Evolutionary conservation across 495 filamentous ascomycete species (phyloP), one percentile per base, ranked within the genome.

Genomic region (Talaromyces nanjingensis): DNA sequence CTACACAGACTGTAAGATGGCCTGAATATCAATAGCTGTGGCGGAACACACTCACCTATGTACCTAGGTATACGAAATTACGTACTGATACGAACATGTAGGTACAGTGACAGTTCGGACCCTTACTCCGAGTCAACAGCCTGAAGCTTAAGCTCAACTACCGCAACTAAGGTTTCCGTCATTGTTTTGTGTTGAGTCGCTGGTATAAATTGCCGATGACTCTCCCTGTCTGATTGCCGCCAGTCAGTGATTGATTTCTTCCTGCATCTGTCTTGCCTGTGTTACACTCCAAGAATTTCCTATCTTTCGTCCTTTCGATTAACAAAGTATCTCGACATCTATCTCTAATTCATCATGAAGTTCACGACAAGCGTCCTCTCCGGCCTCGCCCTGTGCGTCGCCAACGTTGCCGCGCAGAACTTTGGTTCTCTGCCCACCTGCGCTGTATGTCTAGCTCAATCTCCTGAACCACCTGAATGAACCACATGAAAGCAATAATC

Each of bases 361-460:
- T 61, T 73, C 66, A 63, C 68, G 27, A 68, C 72, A 47, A 63
- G 69, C 54, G 31, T 65, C 56, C 60, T 79, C 14, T 68, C 71
- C 42, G 62, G 79, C 25, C 64, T 74, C 29, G 67, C 73, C 54
- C 61, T 73, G 53, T 68, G 74, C 56, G 66, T 70, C 45, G 69
- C 70, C 6, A 78, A 69, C 57, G 68, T 73, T 63, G 82, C 80
- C 31, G 56, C 56, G 6, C 56, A 59, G 27, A 11, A 29, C 53
- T 27, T 54, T 54, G 20, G 52, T 27, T 25, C 20, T 22, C 52
- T 83, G n/a, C 81, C 82, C 4, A 6, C 20, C 6, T 84, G 82
- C 66, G 81, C 82, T 67, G 82, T 83, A 72, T 66, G 80, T 79
- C 24, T 52, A 2, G 47, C 59, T 25, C 60, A 11, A 45, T 65